These are phyloP conservation scores for Pseudogymnoascus sp. DNA, from an alignment of 2,329 filamentous ascomycete genomes.

Conservation along the genomic window DNA sequence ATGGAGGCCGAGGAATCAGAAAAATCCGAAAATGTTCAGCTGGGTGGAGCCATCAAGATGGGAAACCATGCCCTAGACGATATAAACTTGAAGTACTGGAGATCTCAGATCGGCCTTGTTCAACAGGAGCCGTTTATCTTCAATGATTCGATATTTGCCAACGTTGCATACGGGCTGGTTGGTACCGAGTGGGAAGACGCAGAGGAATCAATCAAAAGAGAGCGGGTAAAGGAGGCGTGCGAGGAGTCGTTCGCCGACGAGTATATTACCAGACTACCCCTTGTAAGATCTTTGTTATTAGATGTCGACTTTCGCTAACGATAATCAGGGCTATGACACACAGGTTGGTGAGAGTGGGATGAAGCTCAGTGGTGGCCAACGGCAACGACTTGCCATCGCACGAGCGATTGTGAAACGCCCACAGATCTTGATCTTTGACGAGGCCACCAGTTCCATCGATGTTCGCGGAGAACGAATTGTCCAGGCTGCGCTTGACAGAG, in stretches of 20 bases:
- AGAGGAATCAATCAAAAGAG: slow-evolving; percentile 47
- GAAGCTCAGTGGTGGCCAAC: slow-evolving; percentile 76
- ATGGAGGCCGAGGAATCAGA: slow-evolving; percentile 35
- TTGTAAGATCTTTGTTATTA: slow-evolving; percentile 31
- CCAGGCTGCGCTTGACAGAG: slow-evolving; percentile 47
- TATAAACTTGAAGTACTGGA: slow-evolving; percentile 56
- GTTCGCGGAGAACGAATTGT: slow-evolving; percentile 45
- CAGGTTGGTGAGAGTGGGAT: slow-evolving; percentile 70
- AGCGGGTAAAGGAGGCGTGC: slow-evolving; percentile 58
- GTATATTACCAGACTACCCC: slow-evolving; percentile 58
- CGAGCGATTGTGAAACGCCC: slow-evolving; percentile 67
- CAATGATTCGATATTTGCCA: slow-evolving; percentile 57
- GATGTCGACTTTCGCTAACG: slow-evolving; percentile 13
- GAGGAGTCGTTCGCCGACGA: slow-evolving; percentile 63
- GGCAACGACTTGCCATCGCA: slow-evolving; percentile 75
- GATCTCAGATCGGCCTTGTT: slow-evolving; percentile 56
- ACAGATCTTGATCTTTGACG: slow-evolving; percentile 66
- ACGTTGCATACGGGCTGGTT: slow-evolving; percentile 54
- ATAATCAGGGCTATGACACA: slow-evolving; percentile 58
- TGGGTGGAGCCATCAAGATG: slow-evolving; percentile 48
- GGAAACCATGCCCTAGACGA: slow-evolving; percentile 48
- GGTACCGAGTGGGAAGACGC: slow-evolving; percentile 47
- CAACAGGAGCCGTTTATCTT: slow-evolving; percentile 65
- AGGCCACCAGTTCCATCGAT: slow-evolving; percentile 66
- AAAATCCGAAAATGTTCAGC: slow-evolving; percentile 34